phyloP scores from a whole-genome alignment of 2,329 filamentous ascomycete genomes.

The Colletotrichum echinochloae region DNA sequence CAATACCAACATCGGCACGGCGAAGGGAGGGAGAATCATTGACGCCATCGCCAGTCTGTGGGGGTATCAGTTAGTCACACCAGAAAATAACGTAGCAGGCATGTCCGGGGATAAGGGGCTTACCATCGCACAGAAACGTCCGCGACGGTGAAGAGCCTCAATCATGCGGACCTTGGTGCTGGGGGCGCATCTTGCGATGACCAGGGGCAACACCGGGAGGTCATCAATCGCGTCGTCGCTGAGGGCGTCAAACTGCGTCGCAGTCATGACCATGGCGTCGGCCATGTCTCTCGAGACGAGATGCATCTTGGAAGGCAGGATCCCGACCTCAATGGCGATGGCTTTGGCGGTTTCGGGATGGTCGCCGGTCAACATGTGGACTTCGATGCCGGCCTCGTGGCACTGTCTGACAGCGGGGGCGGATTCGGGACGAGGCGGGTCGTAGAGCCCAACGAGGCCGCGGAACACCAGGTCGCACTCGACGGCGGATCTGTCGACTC shows the following conservation, averaged over 20 bases:
- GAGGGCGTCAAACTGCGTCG: constrained; percentile 69
- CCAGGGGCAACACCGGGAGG: constrained; percentile 69
- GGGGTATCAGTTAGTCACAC: neutral
- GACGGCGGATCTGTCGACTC: constrained; percentile 9
- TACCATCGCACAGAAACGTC: constrained; percentile 67
- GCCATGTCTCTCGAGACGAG: constrained; percentile 60
- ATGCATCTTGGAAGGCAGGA: constrained; percentile 61
- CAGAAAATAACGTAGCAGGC: neutral
- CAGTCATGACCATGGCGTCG: constrained; percentile 69
- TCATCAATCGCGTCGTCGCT: constrained; percentile 69
- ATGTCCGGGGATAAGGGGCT: neutral
- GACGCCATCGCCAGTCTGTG: constrained; percentile 72
- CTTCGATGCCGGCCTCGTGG: constrained; percentile 66
- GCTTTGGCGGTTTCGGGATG: constrained; percentile 68
- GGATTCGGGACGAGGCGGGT: constrained; percentile 73
- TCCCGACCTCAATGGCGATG: constrained; percentile 69
- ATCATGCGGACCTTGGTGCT: constrained; percentile 74
- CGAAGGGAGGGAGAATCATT: constrained; percentile 75
- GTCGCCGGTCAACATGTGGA: constrained; percentile 73
- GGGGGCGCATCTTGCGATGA: constrained; percentile 73
- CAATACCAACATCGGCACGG: constrained; percentile 73
- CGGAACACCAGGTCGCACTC: constrained; percentile 37
- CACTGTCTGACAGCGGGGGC: constrained; percentile 64
- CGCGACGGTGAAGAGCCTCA: constrained; percentile 72
- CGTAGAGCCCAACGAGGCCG: constrained; percentile 51